phyloP scores from a whole-genome alignment of 768 basidiomycete genomes.

The Lactarius indigo region DNA sequence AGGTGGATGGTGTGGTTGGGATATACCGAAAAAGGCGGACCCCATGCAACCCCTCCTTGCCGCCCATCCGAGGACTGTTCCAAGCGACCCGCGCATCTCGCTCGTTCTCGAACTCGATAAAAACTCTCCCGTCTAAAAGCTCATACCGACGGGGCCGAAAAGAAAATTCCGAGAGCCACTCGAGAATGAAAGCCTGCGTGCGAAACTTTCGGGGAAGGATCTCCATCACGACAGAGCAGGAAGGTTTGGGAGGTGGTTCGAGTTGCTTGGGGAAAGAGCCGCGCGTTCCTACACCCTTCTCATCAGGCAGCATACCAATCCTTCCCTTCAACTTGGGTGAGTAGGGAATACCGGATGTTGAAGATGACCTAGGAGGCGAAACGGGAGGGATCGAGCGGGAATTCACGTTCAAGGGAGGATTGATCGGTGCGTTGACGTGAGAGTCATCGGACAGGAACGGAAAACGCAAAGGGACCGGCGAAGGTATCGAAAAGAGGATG shows the following conservation, averaged over 20 bases:
- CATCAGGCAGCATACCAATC: conserved; percentile 17
- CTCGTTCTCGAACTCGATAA: conserved; percentile 49
- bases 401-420: not conserved
- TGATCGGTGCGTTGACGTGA: not conserved
- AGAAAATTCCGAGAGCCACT: conserved; percentile 39
- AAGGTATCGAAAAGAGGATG: not conserved
- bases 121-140: conserved; percentile 41
- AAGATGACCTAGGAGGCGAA: not conserved
- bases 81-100: conserved; percentile 47
- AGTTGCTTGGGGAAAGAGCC: conserved; percentile 17
- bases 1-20: not conserved
- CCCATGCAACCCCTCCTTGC: conserved; percentile 35
- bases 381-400: not conserved
- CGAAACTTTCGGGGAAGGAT: conserved; percentile 50
- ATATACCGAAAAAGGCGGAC: conserved; percentile 30
- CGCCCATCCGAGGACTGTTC: conserved; percentile 44
- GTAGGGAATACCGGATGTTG: conserved; percentile 1
- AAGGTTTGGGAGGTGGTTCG: conserved; percentile 38
- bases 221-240: conserved; percentile 54
- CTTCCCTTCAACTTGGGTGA: conserved; percentile 1
- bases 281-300: conserved; percentile 6
- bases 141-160: conserved; percentile 11
- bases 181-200: conserved; percentile 38
- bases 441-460: not conserved
- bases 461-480: conserved; percentile 2